Evolutionary conservation across 805 yeast genomes (phyloP), one percentile per base, ranked within the genome.

Genomic region (Zygosaccharomyces lentus): DNA sequence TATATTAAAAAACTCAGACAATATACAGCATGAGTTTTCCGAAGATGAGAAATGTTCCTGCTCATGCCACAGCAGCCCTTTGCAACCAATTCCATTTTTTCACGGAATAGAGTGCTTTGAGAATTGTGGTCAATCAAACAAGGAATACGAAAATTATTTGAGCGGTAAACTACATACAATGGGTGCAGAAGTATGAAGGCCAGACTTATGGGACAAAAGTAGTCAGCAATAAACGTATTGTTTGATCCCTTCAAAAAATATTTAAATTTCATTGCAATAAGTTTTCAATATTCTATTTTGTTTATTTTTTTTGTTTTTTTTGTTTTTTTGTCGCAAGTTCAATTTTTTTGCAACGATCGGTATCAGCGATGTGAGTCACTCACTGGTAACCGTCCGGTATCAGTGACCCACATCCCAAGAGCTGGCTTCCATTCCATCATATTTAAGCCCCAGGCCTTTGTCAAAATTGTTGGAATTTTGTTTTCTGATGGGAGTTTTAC

Each of bases 51-150:
- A 25, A 21, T 46, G 49, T 36, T 15, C 17, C 6, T 46, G 49
- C 16, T 16, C 16, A n/a, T 46, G 49, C 26, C 49, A 46, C 34
- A 31, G 43, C 17, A 23, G 27, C 16, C 17, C 21, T 16, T 16
- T 6, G 16, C 26, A 19, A 27, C 19, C 27, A 21, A 34, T 16
- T 10, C 47, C 46, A 12, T 15, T 37, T 36, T 48, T 48, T 37
- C 51, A 48, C 37, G 36, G 27, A 7, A 29, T 37, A 5, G 35
- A 35, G n/a, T 48, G 51, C 17, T 30, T 37, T 12, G 44, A 48
- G 34, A 34, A 43, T 16, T 48, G 51, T 37, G 51, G 48, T 10
- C 34, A 36, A 3, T 29, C 43, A 5, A 47, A 47, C 38, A 34
- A 39, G 12, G 47, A 43, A 15, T 47, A 47, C 30, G 34, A 37